Evolutionary conservation across 805 yeast species (phyloP).

Genomic region (Diddensiella caesifluorescens): DNA sequence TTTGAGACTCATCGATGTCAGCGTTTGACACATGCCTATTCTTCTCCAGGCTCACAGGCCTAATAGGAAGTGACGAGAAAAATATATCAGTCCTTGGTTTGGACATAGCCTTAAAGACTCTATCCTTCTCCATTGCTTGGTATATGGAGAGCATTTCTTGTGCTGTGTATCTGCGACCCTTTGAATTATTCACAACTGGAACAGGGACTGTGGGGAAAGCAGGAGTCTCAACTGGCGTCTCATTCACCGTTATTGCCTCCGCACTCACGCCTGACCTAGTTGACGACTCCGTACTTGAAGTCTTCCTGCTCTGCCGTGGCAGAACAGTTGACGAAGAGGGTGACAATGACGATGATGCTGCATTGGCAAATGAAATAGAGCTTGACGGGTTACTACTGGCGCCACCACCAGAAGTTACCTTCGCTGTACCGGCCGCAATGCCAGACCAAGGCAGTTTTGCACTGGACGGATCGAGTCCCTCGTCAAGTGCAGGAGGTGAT

Average conservation of each 20-base stretch:
- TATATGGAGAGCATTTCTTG: slow-evolving; percentile 52
- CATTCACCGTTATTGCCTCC: neutral
- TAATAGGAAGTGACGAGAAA: slow-evolving; percentile 1
- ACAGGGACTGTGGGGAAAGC: too few species aligned
- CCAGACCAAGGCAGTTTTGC: slow-evolving; percentile 21
- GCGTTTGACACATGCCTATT: neutral
- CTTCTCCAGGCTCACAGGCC: slow-evolving; percentile 1
- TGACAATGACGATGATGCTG: slow-evolving; percentile 4
- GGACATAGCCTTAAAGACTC: slow-evolving; percentile 22
- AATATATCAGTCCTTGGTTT: neutral
- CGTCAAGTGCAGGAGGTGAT: neutral
- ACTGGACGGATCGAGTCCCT: slow-evolving; percentile 5
- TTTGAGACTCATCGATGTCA: neutral
- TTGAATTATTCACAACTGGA: slow-evolving; percentile 34
- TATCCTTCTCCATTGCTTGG: slow-evolving; percentile 35
- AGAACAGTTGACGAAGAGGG: neutral
- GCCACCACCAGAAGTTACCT: slow-evolving; percentile 4
- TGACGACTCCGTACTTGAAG: too few species aligned
- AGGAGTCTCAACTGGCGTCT: neutral
- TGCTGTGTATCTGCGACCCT: slow-evolving; percentile 43
- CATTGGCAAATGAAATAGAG: slow-evolving; percentile 6
- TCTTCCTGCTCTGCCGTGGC: too few species aligned
- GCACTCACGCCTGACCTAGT: neutral
- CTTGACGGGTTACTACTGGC: neutral
- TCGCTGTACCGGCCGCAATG: slow-evolving; percentile 19